Evolutionary conservation across 352 stramenopile genomes (phyloP).

Genomic region (Aphanomyces invadans): DNA sequence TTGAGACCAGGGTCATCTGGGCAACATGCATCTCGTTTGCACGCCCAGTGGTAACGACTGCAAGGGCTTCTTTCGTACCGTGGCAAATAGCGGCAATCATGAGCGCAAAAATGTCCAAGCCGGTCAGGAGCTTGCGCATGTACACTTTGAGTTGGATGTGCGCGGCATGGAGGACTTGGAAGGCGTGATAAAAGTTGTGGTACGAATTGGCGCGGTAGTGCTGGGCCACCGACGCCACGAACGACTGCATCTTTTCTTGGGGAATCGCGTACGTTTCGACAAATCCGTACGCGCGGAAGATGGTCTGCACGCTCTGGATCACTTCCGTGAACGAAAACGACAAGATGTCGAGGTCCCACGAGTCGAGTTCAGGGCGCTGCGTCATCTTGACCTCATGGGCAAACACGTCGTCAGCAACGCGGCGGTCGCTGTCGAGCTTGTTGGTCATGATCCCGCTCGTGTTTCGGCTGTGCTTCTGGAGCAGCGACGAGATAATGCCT

Average conservation of each 20-base stretch:
- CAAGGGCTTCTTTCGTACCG: conserved; percentile 20
- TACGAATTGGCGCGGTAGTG: conserved; percentile 63
- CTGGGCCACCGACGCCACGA: conserved; percentile 46
- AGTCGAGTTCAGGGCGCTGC: conserved; percentile 31
- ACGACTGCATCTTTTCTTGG: conserved; percentile 44
- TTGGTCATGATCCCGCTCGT: background rate
- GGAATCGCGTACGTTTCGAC: conserved; percentile 46
- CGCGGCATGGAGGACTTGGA: conserved; percentile 53
- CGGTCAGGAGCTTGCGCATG: conserved; percentile 34
- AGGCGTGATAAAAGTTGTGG: conserved; percentile 70
- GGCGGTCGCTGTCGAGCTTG: background rate
- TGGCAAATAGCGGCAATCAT: conserved; percentile 63
- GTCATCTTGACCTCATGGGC: conserved; percentile 8
- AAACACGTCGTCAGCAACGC: conserved; percentile 4
- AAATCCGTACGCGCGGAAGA: conserved; percentile 49
- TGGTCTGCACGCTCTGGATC: conserved; percentile 34
- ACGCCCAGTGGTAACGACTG: too few species aligned
- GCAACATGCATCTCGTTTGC: background rate
- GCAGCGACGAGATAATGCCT: conserved; percentile 50
- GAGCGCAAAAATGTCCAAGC: conserved; percentile 56
- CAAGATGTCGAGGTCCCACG: conserved; percentile 45
- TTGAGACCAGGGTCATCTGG: too few species aligned
- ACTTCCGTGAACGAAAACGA: conserved; percentile 25
- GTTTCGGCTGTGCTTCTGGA: conserved; percentile 50
- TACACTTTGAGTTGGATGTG: conserved; percentile 36